Evolutionary conservation across 371 early-diverging fungal species (phyloP), one percentile per base, ranked within the genome.

Genomic region (Haplosporangium sp.): DNA sequence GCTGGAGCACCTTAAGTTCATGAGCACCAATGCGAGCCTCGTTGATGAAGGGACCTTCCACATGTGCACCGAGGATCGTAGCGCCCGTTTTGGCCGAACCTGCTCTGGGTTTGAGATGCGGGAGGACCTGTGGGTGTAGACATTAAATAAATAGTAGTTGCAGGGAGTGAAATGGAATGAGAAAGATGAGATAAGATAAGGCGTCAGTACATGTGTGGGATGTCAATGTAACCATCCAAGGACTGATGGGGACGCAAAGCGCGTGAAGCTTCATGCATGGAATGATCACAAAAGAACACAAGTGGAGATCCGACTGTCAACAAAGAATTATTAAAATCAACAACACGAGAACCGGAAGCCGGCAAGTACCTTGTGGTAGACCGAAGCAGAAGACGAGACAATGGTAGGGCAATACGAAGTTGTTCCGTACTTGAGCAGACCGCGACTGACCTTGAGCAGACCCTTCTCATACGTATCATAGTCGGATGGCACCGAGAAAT

Each of bases 351-450:
- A 40, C 20, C 13, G 18, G 5, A 47, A 46, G 37, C 12, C 11
- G 20, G 9, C 10, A 21, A 36, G 64, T 85, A 93, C 94, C 81
- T 88, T 87, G 59, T 84, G 81, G 83, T 95, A 95, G 4, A 93
- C 88, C 36, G 89, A 89, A 2, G 92, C 81, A 6, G 76, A 69
- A 2, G 95, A 95, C 61, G 92, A 92, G 37, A 95, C 93, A 10
- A 94, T 84, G 9, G 95, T 95, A 10, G 95, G 95, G 70, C 93
- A 92, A 74, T 91, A 95, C 29, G 93, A 84, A 8, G 95, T 95
- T 64, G 92, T 92, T 0, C 95, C 95, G 62, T 87, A 90, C 62
- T 89, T 85, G 59, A 95, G 82, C 55, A 94, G 81, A 5, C 93
- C 94, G 62, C 87, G 91, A 54, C 92, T 89, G 10, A 94, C 90